Evolutionary conservation across 805 yeast genomes (phyloP).

Genomic region (Lachancea nothofagi): DNA sequence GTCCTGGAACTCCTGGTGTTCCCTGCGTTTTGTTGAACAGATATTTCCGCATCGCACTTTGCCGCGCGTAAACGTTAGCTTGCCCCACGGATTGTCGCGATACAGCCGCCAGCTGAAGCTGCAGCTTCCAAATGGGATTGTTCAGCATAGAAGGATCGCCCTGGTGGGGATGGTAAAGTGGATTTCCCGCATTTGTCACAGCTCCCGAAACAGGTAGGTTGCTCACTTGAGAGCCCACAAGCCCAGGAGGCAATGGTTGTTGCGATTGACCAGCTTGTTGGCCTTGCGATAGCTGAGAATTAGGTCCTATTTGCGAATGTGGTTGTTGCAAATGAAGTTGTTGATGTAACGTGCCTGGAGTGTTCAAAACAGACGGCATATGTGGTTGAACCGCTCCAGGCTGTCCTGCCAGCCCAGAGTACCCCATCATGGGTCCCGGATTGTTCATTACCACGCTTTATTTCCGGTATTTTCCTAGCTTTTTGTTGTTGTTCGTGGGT

Average conservation of each 20-base stretch:
- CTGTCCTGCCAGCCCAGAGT: constrained; percentile 11
- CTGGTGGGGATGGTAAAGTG: constrained; percentile 33
- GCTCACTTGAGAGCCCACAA: constrained; percentile 2
- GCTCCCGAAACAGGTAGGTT: background rate
- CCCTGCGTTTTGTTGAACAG: constrained; percentile 24
- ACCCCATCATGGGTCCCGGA: constrained; percentile 10
- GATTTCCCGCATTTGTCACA: constrained; percentile 26
- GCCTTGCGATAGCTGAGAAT: constrained; percentile 20
- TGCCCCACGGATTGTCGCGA: constrained; percentile 33
- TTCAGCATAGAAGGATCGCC: constrained; percentile 30
- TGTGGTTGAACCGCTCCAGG: constrained; percentile 7
- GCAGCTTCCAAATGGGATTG: constrained; percentile 35
- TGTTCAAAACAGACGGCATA: constrained; percentile 10
- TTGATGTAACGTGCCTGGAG: constrained; percentile 11
- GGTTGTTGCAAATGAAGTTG: constrained; percentile 11
- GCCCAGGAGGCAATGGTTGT: constrained; percentile 8
- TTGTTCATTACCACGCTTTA: constrained; percentile 7
- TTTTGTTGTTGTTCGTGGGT: background rate
- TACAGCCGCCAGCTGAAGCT: constrained; percentile 30
- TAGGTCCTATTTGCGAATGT: constrained; percentile 11
- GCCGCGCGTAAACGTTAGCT: constrained; percentile 35
- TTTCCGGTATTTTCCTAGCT: background rate
- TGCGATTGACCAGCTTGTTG: constrained; percentile 8
- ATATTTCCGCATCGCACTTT: constrained; percentile 35
- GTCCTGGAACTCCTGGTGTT: constrained; percentile 3